Base-by-base conservation (phyloP, 371 early-diverging fungal genomes). In the Rozella allomycis region DNA sequence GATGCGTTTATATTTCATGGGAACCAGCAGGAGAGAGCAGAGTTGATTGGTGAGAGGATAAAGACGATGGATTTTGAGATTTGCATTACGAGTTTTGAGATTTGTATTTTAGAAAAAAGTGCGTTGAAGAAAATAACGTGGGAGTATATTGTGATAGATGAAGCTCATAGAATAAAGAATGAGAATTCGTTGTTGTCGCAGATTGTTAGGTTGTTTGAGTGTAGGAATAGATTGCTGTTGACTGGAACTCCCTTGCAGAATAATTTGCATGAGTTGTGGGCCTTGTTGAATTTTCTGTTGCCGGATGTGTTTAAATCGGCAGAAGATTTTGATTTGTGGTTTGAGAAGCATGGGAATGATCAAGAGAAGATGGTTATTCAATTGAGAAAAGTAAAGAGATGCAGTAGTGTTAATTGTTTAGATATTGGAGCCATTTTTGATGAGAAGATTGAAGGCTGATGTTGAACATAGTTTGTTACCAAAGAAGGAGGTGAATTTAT, bases 111-210 rank as follows among this genome's bases (percentile, higher is more conserved):
- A 28, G 91, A 90, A 45, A 79, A 83, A 49, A 42, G 75, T 1
- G 66, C 71, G 27, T 62, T 98, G 31, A 70, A 70, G 36, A 80
- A 81, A 45, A 60, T 94, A 31, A 55, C 73, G 17, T 98, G 88
- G 84, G 66, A 80, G 39, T 86, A 87, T 41, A 70, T 90, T 30
- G 73, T 98, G 30, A 79, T 99, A 39, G 99, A 99, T 52, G 99
- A 99, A 56, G 98, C 96, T 0, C 99, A 99, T 46, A 74, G 97
- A 35, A 81, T 99, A 56, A 99, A 99, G 57, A 98, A 99, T 50
- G 84, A 87, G 51, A 86, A 90, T 50, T 84, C 88, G 1, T 70
- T 74, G 51, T 68, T 94, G 13, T 84, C 87, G 0, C 78, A 78
- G 44, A 75, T 86, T 16, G 77, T 98, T 10, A 76, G 88, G 35